A percentile compares a stretch with the other conserved stretches of the same genome.
Evolutionary conservation across 2,329 filamentous ascomycete species (phyloP).

Genomic region (Colletotrichum viniferum): DNA sequence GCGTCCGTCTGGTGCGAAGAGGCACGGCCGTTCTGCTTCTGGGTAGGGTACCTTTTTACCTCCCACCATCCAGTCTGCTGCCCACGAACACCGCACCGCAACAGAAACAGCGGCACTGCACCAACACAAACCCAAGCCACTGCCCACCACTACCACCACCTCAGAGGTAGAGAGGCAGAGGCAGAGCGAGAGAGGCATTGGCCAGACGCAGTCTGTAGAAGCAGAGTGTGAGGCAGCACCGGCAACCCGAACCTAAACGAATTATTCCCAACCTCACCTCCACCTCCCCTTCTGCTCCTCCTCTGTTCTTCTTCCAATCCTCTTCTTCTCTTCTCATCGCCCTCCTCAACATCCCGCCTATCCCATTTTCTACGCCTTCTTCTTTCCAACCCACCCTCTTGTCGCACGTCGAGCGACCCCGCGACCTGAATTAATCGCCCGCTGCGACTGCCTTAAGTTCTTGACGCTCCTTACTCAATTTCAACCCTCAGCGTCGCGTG

Average conservation of each 20-base stretch:
- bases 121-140: background rate
- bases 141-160: background rate
- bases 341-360: background rate
- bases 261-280: slow-evolving; percentile 21
- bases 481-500: slow-evolving; percentile 19
- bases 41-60: background rate
- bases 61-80: background rate
- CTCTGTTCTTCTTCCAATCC: background rate
- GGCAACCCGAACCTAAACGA: slow-evolving; percentile 11
- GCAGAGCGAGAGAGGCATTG: background rate
- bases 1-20: slow-evolving; percentile 1
- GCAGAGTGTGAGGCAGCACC: background rate
- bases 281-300: background rate
- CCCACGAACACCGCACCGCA: background rate
- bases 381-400: slow-evolving; percentile 4
- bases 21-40: background rate
- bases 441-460: slow-evolving; percentile 10
- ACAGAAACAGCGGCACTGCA: background rate
- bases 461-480: slow-evolving; percentile 19
- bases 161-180: slow-evolving; percentile 1
- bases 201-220: background rate
- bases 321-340: background rate
- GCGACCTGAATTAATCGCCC: slow-evolving; percentile 2
- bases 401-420: slow-evolving; percentile 14
- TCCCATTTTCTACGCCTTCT: background rate